Evolutionary conservation across 2,329 filamentous ascomycete species (phyloP).

Genomic region (Sporothrix schenckii): DNA sequence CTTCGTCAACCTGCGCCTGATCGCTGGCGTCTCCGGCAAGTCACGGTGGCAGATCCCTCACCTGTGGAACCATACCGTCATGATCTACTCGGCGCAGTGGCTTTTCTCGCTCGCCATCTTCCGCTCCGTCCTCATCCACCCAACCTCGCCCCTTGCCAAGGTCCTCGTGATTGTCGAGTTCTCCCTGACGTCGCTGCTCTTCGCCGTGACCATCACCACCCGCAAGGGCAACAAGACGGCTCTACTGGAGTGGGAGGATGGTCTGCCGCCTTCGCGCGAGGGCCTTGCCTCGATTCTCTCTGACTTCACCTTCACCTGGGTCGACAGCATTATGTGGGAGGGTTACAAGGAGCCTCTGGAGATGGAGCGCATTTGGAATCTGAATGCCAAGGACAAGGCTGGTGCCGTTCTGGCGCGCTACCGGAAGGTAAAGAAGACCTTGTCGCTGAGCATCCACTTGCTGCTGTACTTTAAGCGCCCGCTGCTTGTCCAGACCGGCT

Average conservation of each 20-base stretch:
- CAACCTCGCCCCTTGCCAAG: conserved; percentile 64
- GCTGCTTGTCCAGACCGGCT: conserved; percentile 74
- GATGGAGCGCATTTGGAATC: conserved; percentile 86
- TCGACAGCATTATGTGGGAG: conserved; percentile 84
- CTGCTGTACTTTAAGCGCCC: conserved; percentile 79
- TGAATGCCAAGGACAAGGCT: conserved; percentile 86
- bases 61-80: conserved; percentile 91
- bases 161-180: conserved; percentile 75
- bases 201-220: conserved; percentile 75
- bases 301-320: conserved; percentile 84
- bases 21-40: conserved; percentile 56
- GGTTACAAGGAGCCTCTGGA: conserved; percentile 86
- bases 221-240: conserved; percentile 92
- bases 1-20: conserved; percentile 71
- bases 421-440: conserved; percentile 80
- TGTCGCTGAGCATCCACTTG: conserved; percentile 76
- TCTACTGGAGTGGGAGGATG: conserved; percentile 83
- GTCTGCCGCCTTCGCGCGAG: conserved; percentile 83
- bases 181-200: conserved; percentile 70
- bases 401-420: conserved; percentile 78
- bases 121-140: conserved; percentile 81
- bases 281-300: conserved; percentile 88
- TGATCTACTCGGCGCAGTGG: conserved; percentile 83
- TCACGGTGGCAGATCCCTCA: conserved; percentile 68
- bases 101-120: conserved; percentile 74